Percentiles rank a stretch among this genome's conserved stretches.
Evolutionary conservation across 345 rosid genomes (phyloP).

Genomic region (Rhodamnia rubescens): DNA sequence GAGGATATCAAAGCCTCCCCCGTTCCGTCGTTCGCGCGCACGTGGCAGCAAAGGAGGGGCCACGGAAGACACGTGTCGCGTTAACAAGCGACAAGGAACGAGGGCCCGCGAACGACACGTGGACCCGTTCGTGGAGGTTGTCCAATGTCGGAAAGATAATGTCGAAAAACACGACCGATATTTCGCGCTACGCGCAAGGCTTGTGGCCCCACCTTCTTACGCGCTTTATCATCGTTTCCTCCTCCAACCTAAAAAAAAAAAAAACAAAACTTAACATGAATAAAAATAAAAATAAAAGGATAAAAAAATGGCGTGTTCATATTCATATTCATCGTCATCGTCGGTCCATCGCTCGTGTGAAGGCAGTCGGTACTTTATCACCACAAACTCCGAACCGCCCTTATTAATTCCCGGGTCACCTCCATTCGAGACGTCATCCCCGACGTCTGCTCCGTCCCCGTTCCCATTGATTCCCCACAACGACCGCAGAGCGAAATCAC

Average conservation of each 20-base stretch:
- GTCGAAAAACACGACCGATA: neutral
- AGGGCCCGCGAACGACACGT: no score
- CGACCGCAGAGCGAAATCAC: neutral
- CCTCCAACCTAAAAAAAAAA: neutral
- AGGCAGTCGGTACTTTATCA: neutral
- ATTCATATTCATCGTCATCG: neutral
- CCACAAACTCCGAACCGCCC: neutral
- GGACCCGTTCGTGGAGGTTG: neutral
- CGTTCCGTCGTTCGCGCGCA: neutral
- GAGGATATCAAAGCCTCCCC: no score
- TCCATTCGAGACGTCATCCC: neutral
- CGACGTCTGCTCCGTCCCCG: neutral
- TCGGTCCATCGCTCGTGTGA: neutral
- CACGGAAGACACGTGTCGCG: neutral
- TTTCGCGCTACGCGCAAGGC: neutral
- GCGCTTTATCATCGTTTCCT: neutral
- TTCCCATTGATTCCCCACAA: neutral
- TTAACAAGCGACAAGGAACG: no score
- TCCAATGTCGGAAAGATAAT: neutral
- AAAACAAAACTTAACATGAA: fast-evolving
- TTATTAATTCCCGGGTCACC: neutral
- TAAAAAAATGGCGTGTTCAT: neutral
- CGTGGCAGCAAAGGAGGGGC: neutral
- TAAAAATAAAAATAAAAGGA: neutral
- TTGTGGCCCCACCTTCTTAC: neutral